A percentile compares a stretch with the other conserved stretches of the same genome.
Conservation (phyloP, 1,284 basidiomycete species). For the Rhodotorula sp. region DNA sequence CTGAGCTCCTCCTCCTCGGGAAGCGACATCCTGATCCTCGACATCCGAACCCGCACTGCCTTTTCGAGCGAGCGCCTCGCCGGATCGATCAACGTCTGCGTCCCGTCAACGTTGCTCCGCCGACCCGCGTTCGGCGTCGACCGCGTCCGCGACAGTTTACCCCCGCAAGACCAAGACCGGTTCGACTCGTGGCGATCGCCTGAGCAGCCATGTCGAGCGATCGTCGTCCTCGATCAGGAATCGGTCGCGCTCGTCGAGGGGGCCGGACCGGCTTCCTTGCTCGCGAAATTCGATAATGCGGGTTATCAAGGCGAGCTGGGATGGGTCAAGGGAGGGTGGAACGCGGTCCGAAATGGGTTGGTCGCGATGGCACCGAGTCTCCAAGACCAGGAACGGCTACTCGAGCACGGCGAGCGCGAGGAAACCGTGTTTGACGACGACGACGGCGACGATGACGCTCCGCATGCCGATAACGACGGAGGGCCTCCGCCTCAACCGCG, state of each 20-base stretch:
- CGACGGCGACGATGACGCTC: not conserved
- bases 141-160: conserved; percentile 72
- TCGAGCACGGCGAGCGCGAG: conserved; percentile 9
- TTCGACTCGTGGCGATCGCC: conserved; percentile 50
- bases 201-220: conserved; percentile 54
- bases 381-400: not conserved
- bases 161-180: conserved; percentile 55
- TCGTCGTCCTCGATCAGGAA: conserved; percentile 82
- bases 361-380: not conserved
- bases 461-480: not conserved
- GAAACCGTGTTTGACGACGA: not conserved
- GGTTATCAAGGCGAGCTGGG: conserved; percentile 65
- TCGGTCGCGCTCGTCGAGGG: conserved; percentile 61
- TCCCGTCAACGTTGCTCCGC: conserved; percentile 90
- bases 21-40: conserved; percentile 61
- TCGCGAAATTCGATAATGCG: conserved; percentile 76
- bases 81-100: conserved; percentile 78
- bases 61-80: conserved; percentile 63
- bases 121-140: conserved; percentile 76
- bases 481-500: no score
- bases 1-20: not conserved
- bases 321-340: conserved; percentile 79
- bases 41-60: conserved; percentile 80
- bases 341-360: conserved; percentile 54
- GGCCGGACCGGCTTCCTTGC: conserved; percentile 68